Evolutionary conservation across 306 rosid species (phyloP).

Genomic region (Ziziphus jujuba): DNA sequence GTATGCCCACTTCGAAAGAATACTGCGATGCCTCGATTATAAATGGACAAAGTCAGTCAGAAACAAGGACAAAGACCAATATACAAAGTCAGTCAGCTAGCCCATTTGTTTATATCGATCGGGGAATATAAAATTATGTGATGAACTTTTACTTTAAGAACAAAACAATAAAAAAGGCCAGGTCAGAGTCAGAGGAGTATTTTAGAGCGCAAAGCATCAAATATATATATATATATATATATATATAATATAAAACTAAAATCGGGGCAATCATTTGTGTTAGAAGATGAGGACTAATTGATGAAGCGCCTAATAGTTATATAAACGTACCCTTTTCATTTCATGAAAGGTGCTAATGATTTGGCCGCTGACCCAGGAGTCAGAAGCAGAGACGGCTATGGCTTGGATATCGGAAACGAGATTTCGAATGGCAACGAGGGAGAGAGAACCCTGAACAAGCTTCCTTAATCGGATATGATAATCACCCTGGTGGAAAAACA

Average conservation of each 20-base stretch:
- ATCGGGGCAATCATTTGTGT: too few species aligned
- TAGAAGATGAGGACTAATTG: background rate
- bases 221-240: too few species aligned
- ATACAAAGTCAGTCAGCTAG: too few species aligned
- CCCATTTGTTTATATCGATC: too few species aligned
- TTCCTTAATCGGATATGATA: conserved; percentile 67
- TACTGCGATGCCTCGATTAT: conserved; percentile 42
- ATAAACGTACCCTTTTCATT: conserved; percentile 59
- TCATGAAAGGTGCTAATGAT: conserved; percentile 63
- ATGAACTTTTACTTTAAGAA: background rate
- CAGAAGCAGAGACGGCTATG: conserved; percentile 46
- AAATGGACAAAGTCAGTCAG: background rate
- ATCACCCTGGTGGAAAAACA: conserved; percentile 79
- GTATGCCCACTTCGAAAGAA: conserved; percentile 82
- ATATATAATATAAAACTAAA: too few species aligned
- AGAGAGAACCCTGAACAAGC: conserved; percentile 61
- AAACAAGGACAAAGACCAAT: background rate
- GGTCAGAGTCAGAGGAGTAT: conserved; percentile 5
- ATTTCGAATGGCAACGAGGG: conserved; percentile 47
- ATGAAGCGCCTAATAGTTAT: conserved; percentile 18
- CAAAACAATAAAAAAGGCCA: background rate
- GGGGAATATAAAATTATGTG: background rate
- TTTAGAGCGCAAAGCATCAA: background rate
- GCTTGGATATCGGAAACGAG: conserved; percentile 58
- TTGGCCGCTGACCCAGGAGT: conserved; percentile 45